Evolutionary conservation across 1,284 basidiomycete species (phyloP).

Genomic region (Vanrija humicola): DNA sequence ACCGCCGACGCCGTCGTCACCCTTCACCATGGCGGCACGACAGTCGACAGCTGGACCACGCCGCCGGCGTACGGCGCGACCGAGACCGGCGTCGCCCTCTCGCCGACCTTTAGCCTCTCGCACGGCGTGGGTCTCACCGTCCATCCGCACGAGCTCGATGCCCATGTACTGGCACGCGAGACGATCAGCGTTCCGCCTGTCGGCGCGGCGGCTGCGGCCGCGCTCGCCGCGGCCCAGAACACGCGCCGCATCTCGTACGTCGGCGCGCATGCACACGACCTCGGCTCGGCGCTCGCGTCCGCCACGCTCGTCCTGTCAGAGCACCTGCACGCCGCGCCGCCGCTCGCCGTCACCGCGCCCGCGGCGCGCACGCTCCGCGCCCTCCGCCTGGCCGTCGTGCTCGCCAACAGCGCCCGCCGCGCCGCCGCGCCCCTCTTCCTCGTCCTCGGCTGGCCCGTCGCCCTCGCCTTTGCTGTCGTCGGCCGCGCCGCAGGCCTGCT

Average conservation of each 20-base stretch:
- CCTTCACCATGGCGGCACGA: neutral
- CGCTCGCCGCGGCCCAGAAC: conserved; percentile 57
- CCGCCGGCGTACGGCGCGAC: too few relatives aligned
- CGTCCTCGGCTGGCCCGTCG: conserved; percentile 9
- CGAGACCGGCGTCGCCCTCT: too few relatives aligned
- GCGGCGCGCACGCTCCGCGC: neutral
- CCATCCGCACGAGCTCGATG: neutral
- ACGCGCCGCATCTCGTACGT: conserved; percentile 64
- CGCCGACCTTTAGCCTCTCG: neutral
- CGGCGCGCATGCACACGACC: conserved; percentile 74
- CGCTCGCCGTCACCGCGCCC: conserved; percentile 30
- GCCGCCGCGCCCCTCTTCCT: conserved; percentile 3
- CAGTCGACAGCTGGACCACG: neutral
- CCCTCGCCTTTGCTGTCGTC: conserved; percentile 3
- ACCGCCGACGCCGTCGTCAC: neutral
- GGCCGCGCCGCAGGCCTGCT: neutral
- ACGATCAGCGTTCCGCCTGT: conserved; percentile 9
- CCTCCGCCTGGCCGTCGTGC: neutral
- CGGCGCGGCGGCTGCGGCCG: conserved; percentile 13
- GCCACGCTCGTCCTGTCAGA: conserved; percentile 22
- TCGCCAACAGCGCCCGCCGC: conserved; percentile 4
- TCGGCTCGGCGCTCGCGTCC: conserved; percentile 54
- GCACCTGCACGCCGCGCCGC: conserved; percentile 39
- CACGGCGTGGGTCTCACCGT: neutral
- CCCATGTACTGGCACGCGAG: neutral